Base-by-base conservation (phyloP, 306 rosid species). In the Gleditsia sinensis region DNA sequence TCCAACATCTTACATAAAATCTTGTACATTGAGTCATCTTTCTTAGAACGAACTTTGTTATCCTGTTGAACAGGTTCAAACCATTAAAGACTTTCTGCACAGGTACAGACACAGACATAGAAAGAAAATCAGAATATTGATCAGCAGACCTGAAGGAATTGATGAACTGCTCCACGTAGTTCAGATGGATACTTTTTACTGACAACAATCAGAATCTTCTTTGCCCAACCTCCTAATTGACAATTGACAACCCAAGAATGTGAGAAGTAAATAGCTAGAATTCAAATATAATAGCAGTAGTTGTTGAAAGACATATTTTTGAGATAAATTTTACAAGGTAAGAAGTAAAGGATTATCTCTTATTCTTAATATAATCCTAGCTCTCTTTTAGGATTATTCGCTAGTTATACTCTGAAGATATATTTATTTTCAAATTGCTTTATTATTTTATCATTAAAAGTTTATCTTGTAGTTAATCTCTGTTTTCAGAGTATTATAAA, bases 151-250 rank as follows among this genome's bases (percentile, higher is more conserved):
- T 90, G 83, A 76, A 89, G 88, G 55, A 91, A 91, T 71, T 94
- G 89, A 66, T 43, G 68, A 85, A 88, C 88, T 8, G 98, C 96
- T 46, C 78, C 85, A 68, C 75, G 91, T 46, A 91, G 80, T 69
- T 89, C 98, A 56, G 96, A 86, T 63, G 96, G 92, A 88, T 94
- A 94, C 56, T 75, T 76, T 39, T 85, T 86, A 57, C 80, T 85
- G 21, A 91, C 73, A 81, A 85, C 75, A 49, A 83, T 70, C 78
- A 94, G 75, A 74, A 85, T 36, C 76, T 86, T 83, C 84, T 91
- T 88, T 28, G 82, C 90, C 96, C 96, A 89, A 23, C 78, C 85
- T 78, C 91, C 98, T 94, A 79, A 75, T 71, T 67, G 34, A 74
- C 51, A 79, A 40, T 61, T 69, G 56, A 81, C 58, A 82, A 65